These are phyloP conservation scores for Drechslerella stenobrocha DNA, from an alignment of 2,329 filamentous ascomycete genomes.

Conservation along the genomic window DNA sequence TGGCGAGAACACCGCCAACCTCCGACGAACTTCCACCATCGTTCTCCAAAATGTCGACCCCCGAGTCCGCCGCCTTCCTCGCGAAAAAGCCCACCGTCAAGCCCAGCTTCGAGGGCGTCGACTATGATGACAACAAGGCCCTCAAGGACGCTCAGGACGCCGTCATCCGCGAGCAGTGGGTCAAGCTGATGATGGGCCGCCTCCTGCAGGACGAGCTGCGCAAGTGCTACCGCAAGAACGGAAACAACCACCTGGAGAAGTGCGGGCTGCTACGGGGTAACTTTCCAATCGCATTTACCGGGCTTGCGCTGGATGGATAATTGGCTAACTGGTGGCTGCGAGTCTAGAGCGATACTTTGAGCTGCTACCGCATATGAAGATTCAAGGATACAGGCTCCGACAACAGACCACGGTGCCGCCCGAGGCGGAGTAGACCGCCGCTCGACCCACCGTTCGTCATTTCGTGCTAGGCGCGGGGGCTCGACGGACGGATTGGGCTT, in stretches of 20 bases:
- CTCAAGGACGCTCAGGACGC: conserved; percentile 82
- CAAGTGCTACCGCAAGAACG: conserved; percentile 82
- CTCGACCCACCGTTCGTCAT: too few relatives aligned
- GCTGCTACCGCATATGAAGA: conserved; percentile 73
- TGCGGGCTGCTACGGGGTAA: conserved; percentile 80
- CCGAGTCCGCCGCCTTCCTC: conserved; percentile 79
- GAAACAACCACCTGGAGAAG: conserved; percentile 86
- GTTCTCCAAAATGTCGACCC: conserved; percentile 69
- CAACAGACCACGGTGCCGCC: conserved; percentile 54
- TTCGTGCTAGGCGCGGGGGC: too few relatives aligned
- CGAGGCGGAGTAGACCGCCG: conserved; percentile 14
- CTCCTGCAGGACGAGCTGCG: conserved; percentile 79
- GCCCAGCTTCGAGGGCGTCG: conserved; percentile 81
- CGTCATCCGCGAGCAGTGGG: conserved; percentile 83
- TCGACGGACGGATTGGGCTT: neutral
- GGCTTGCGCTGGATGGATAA: neutral
- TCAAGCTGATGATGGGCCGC: conserved; percentile 83
- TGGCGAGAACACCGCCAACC: conserved; percentile 36
- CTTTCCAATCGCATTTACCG: conserved; percentile 46
- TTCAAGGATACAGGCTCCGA: conserved; percentile 77
- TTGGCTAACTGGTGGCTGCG: conserved; percentile 35
- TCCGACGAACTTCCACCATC: conserved; percentile 29
- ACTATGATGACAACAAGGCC: conserved; percentile 79
- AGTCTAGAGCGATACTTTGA: conserved; percentile 74
- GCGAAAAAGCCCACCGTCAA: conserved; percentile 80